Conservation (phyloP, 352 stramenopile species). For the Pythium phragmiticola region DNA sequence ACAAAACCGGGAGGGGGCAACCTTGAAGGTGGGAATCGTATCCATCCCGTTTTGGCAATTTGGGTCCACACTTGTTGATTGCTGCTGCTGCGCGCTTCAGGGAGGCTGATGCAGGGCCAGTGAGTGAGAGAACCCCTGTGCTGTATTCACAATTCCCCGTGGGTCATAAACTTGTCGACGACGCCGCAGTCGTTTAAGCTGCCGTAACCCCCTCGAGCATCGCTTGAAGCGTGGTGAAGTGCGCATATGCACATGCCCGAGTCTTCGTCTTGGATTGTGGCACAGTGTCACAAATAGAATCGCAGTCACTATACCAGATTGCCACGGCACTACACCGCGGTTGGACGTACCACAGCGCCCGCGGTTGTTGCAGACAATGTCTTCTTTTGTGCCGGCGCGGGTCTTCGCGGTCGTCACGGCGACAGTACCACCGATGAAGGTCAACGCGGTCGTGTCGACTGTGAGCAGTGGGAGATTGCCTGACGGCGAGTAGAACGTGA, state of each 20-base stretch:
- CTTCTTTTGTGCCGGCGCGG: conserved; percentile 56
- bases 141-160: conserved; percentile 43
- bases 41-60: no score
- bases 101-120: no score
- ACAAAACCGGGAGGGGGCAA: no score
- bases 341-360: conserved; percentile 56
- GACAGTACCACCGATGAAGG: conserved; percentile 36
- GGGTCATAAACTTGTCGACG: conserved; percentile 62
- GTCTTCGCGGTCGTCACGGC: conserved; percentile 28
- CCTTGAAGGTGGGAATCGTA: no score
- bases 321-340: background rate
- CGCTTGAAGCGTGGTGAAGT: conserved; percentile 53
- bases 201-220: conserved; percentile 48
- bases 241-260: conserved; percentile 66
- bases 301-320: background rate
- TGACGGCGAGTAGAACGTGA: conserved; percentile 69
- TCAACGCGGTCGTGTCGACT: conserved; percentile 36
- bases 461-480: conserved; percentile 55
- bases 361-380: conserved; percentile 76
- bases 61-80: no score
- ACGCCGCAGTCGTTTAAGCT: conserved; percentile 59
- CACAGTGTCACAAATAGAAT: no score
- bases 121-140: no score
- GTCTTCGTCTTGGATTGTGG: conserved; percentile 41
- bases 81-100: background rate